Evolutionary conservation across 2,329 filamentous ascomycete genomes (phyloP), one percentile per base, ranked within the genome.

Genomic region (Chrysoporthe deuterocubensis): DNA sequence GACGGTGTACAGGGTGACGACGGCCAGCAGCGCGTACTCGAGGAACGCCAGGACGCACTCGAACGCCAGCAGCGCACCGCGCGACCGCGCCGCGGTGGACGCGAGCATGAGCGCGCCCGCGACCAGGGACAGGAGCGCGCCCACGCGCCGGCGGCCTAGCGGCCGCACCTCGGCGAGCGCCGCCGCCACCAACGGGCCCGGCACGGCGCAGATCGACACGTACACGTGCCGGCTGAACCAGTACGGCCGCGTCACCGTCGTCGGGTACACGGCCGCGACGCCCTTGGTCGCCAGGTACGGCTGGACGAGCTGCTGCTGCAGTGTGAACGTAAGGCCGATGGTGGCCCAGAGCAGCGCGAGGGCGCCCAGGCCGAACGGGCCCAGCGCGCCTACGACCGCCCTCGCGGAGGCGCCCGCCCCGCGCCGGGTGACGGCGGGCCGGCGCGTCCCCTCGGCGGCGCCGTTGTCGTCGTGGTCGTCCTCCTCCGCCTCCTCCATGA

Each of bases 151-250:
- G 40, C 62, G 62, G 37, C 62, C 62, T 18, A 64, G 62, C 4
- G 46, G 5, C 3, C 18, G 37, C 8, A 11, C 21, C 37, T 56
- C 62, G 37, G 40, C 16, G 21, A 57, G 62, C 2, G 11, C 37
- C 5, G 32, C 26, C 9, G 62, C 48, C 14, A 18, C 34, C 5
- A 57, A 50, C 2, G 62, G 62, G 48, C 62, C 62, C 2, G 62
- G 62, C 14, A 64, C 34, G 37, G 48, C 62, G 62, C 62, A 57
- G 50, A 64, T 52, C 8, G 62, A 52, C 8, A 64, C 37, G 48
- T 64, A 64, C 34, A 64, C 46, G 32, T 64, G 21, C 26, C 48
- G 62, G 62, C 62, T 64, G 34, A 54, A 64, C 46, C 46, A 56
- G 48, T 64, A 64, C 3, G 62, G 62, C 18, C 46, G 32, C 48